Conservation (phyloP, 139 green algal species). For the Haematococcus sp. region DNA sequence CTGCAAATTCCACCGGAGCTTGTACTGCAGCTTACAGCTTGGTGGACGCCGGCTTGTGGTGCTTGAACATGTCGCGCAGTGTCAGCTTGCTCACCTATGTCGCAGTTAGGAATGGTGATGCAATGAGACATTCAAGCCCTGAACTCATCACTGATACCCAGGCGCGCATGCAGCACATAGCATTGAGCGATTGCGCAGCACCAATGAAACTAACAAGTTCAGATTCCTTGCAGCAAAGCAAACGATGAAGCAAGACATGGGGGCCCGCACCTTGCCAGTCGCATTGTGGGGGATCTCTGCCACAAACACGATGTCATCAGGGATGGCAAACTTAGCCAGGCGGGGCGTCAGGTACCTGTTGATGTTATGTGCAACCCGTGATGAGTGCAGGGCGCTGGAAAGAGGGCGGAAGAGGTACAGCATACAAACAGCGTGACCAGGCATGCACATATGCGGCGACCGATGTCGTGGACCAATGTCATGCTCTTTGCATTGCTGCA, state of each 20-base stretch:
- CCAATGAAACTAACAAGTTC: not conserved
- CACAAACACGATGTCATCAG: constrained; percentile 70
- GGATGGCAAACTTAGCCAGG: constrained; percentile 28
- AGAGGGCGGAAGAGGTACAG: too few species aligned
- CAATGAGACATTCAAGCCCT: not conserved
- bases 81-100: constrained; percentile 61
- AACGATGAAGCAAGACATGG: constrained; percentile 68
- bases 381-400: not conserved
- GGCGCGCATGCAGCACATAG: not conserved
- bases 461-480: too few species aligned
- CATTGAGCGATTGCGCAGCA: not conserved
- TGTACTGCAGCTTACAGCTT: too few species aligned
- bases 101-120: not conserved
- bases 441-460: too few species aligned
- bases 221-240: constrained; percentile 73
- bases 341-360: constrained; percentile 23
- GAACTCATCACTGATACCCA: not conserved
- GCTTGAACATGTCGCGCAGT: constrained; percentile 57
- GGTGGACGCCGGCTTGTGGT: constrained; percentile 18
- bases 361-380: too few species aligned
- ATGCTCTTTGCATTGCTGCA: too few species aligned
- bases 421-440: too few species aligned
- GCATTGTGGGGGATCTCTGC: constrained; percentile 73
- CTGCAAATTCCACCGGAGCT: too few species aligned
- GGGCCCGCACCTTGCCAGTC: constrained; percentile 16